Base-by-base conservation (phyloP, 352 stramenopile genomes). In the Phytophthora sansomeana region DNA sequence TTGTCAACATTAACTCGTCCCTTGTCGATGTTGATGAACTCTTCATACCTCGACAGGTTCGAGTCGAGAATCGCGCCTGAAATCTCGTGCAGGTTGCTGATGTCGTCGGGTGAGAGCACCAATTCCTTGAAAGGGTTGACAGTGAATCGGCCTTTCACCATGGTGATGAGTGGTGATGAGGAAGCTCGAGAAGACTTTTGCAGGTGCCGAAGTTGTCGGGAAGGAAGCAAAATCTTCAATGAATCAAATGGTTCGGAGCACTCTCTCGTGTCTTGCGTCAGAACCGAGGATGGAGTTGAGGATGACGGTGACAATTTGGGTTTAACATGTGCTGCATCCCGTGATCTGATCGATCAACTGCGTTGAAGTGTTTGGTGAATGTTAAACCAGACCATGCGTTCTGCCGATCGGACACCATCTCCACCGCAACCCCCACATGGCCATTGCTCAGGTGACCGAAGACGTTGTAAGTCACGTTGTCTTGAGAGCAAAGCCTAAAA, bases 101-200 rank as follows among this genome's bases (percentile, higher is more conserved):
- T 58, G 47, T 70, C 68, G 24, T 24, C 13, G 4, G 61, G 51
- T n/a, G 68, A 58, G 28, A 80, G 64, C 26, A 47, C 44, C 16
- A 80, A 29, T 35, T 67, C 60, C 21, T 61, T 50, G 60, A 77
- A 80, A n/a, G 72, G 72, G 49, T 79, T 79, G 26, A 78, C 54
- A 24, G 60, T 75, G 65, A 78, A 78, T 57, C 70, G 60, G 30
- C 67, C 70, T 30, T 72, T 75, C 38, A 69, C 58, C 69, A 77
- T 77, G 5, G 14, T 21, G 17, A 7, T 28, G 32, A 32, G 10
- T 29, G 19, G 19, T 16, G 28, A 59, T 19, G 33, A 43, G 14
- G 8, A 6, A 42, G 44, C 6, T 29, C n/a, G n/a, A 7, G 50
- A 21, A 26, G 1, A 13, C 8, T 58, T 46, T 49, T 29, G 5